Evolutionary conservation across 257 asterid species (phyloP), one percentile per base, ranked within the genome.

Genomic region (Petunia axillaris): DNA sequence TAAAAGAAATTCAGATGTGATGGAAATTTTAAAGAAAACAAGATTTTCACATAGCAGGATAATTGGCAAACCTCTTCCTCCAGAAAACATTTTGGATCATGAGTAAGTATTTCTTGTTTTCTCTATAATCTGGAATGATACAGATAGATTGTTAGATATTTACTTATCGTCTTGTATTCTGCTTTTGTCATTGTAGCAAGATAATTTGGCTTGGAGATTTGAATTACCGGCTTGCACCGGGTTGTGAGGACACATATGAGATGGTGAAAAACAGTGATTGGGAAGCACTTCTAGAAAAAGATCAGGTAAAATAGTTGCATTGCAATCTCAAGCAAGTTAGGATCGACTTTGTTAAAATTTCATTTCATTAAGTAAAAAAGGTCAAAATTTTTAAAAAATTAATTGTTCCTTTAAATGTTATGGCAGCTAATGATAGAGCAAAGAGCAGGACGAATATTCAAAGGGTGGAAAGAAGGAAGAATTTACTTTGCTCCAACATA

Each of bases 201-300:
- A 83, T 95, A 66, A 86, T 95, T 68, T 95, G 98, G 99, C 87
- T 93, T 0, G 99, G 98, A 16, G 99, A 95, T 86, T 89, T 92
- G 84, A 95, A 95, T 78, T 95, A 95, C 74, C 93, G 99, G 63
- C 92, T 95, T 4, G 85, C 90, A 40, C 84, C 92, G 8, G 77
- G 82, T 5, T 75, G 80, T 59, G 86, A 79, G 6, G 93, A 88
- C 77, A 86, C 90, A 0, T 83, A 65, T 10, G 91, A 91, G 62
- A 87, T 92, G 53, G 79, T 92, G 0, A 81, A 89, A 10, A 92
- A 53, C 78, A 91, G 77, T 25, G 93, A 93, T 3, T 95, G 98
- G 99, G 88, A 88, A 79, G 78, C 94, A 46, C 92, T 93, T 3
- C 64, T 95, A 4, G 82, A 89, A 52, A 95, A 87, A 82, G 99